Conservation (phyloP, 106 monocot species). For the Dactylorhiza incarnata region DNA sequence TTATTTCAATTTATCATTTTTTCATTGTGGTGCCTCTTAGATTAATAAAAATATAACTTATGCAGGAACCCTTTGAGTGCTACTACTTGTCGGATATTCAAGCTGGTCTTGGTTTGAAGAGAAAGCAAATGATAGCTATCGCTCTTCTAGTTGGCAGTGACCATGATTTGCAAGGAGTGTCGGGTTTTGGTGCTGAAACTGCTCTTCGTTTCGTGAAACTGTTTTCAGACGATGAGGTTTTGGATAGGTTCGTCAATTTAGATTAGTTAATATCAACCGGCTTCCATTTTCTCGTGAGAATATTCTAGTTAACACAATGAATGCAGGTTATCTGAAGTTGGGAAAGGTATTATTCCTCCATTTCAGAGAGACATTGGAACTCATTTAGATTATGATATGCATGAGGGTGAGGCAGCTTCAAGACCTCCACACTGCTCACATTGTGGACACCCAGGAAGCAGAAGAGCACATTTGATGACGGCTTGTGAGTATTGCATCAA, state of each 20-base stretch:
- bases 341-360: slow-evolving; percentile 27
- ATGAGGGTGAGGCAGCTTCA: slow-evolving; percentile 15
- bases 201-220: slow-evolving; percentile 78
- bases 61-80: slow-evolving; percentile 95
- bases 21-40: not conserved
- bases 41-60: slow-evolving; percentile 14
- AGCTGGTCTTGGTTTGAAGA: slow-evolving; percentile 68
- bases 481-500: slow-evolving; percentile 55
- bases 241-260: slow-evolving; percentile 44
- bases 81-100: slow-evolving; percentile 84
- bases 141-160: slow-evolving; percentile 83
- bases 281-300: not conserved
- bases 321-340: slow-evolving; percentile 68
- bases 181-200: slow-evolving; percentile 81
- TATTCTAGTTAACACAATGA: not conserved
- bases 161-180: slow-evolving; percentile 69
- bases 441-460: slow-evolving; percentile 92
- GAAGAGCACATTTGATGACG: slow-evolving; percentile 41
- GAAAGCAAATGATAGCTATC: slow-evolving; percentile 83
- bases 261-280: not conserved
- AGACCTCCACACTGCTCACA: slow-evolving; percentile 70
- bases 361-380: slow-evolving; percentile 9
- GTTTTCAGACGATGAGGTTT: slow-evolving; percentile 67
- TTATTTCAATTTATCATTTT: not conserved
- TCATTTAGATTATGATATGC: slow-evolving; percentile 17